Base-by-base conservation (phyloP, 2,329 filamentous ascomycete species). In the Metarhizium anisopliae region DNA sequence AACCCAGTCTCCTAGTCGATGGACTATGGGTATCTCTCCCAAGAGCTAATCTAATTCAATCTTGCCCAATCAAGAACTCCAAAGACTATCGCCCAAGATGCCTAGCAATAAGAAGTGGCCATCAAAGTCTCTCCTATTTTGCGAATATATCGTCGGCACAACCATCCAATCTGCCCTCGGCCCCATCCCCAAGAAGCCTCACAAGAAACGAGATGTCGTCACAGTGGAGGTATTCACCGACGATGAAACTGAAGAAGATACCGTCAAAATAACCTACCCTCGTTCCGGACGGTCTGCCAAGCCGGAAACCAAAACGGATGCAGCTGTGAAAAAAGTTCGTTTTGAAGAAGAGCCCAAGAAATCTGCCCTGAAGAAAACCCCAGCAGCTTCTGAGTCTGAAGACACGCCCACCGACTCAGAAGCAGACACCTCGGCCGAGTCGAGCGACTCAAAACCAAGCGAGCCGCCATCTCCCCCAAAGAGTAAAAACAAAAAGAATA, bases 171-270 rank as follows among this genome's bases (percentile, higher is more conserved):
- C 59, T 11, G 64, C 63, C 29, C 62, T 70, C 4, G 63, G 66
- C 2, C 62, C 65, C 5, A 55, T 62, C 4, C 62, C 64, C 11
- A 63, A 62, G 50, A 65, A 66, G 25, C 56, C 59, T 42, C 62
- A 53, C 20, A 66, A 55, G 53, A 60, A 59, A 43, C 62, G 67
- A 50, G 67, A 68, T 18, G 64, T 74, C 11, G 62, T 77, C 56
- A 70, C 63, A 25, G 62, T 79, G 36, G 70, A 76, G 53, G 63
- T 79, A 2, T 69, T 72, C 14, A 80, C 79, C 11, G 78, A 82
- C 58, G 78, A 81, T 47, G 77, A 79, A 55, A 72, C 71, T n/a
- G 73, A 75, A 7, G 69, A 73, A 30, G 79, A 82, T 53, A 74
- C 70, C 3, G 64, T 81, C 54, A 71, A 66, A 18, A 64, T 82